Base-by-base conservation (phyloP, 495 filamentous ascomycete species). In the Tuber melanosporum region DNA sequence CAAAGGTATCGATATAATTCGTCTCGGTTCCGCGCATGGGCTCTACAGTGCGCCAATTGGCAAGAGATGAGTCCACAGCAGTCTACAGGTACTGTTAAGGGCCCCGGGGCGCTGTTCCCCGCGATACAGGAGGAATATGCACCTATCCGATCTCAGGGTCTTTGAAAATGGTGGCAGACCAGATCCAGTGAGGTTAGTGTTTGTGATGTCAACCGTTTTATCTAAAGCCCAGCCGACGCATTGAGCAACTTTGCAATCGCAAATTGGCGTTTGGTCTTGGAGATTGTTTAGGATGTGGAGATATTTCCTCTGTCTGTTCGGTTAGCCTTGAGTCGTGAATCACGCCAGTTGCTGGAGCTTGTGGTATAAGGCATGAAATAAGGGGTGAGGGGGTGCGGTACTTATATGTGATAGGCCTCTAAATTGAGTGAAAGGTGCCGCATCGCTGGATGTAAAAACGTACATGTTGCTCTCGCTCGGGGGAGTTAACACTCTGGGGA, bases 401-500 rank as follows among this genome's bases (percentile, higher is more conserved):
- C n/a, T 41, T 79, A 46, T 57, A 81, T 71, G 81, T 71, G 79
- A 70, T 22, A 74, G 46, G 15, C 66, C 52, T 32, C 76, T 82
- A 19, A 81, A 36, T 9, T 81, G 76, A 14, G 20, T 41, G 20
- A 82, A 81, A 36, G 73, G 73, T 36, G 73, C 69, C 26, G 52
- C 79, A 52, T 82, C 80, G 0, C 42, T 69, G 1, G 73, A 74
- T n/a, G 71, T 80, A 45, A 81, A 82, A 39, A 82, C 76, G 42
- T 78, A 78, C 75, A 82, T 78, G 41, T 81, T 82, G 22, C 75
- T 81, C 42, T 82, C 79, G 39, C 79, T 74, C 14, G 70, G 57
- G 22, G 75, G 75, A 4, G 80, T 82, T 71, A 82, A 82, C 2
- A 78, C 75, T 4, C 75, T 78, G n/a, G 81, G 81, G n/a, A 82